phyloP scores from a whole-genome alignment of 371 early-diverging fungal species.

The Entomophthora muscae region DNA sequence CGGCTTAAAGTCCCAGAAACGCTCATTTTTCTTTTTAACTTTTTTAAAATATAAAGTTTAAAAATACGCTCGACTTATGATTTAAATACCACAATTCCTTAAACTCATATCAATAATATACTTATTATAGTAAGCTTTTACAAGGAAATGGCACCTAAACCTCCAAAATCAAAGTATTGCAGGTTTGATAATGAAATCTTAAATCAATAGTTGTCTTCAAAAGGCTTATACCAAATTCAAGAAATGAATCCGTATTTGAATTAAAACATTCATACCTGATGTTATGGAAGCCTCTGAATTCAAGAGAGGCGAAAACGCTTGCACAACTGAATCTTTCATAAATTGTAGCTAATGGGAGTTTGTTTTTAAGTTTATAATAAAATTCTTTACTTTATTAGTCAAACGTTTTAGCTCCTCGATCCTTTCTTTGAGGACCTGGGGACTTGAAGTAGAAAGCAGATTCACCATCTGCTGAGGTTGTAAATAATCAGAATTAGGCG shows the following conservation, averaged over 20 bases:
- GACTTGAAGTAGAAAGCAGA: not conserved
- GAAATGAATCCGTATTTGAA: not conserved
- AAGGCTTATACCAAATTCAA: not conserved
- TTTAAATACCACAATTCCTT: too few species aligned
- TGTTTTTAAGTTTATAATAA: not conserved
- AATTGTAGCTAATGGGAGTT: not conserved
- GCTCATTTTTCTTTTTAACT: too few species aligned
- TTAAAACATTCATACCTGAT: not conserved
- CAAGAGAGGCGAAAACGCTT: not conserved
- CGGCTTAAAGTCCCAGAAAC: too few species aligned
- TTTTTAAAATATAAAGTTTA: too few species aligned
- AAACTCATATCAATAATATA: not conserved
- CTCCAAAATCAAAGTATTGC: not conserved
- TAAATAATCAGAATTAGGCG: not conserved
- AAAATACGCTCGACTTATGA: too few species aligned
- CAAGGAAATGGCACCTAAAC: not conserved
- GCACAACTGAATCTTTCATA: not conserved
- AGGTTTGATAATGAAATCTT: not conserved
- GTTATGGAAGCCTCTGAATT: not conserved
- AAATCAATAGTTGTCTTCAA: not conserved
- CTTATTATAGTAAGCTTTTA: not conserved
- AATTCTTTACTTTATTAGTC: not conserved
- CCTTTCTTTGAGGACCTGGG: not conserved
- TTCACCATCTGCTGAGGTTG: not conserved
- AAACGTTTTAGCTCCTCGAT: not conserved